Percentiles rank a stretch among this genome's conserved stretches.
Conservation (phyloP, 768 basidiomycete genomes). For the Leccinum barrowsii region DNA sequence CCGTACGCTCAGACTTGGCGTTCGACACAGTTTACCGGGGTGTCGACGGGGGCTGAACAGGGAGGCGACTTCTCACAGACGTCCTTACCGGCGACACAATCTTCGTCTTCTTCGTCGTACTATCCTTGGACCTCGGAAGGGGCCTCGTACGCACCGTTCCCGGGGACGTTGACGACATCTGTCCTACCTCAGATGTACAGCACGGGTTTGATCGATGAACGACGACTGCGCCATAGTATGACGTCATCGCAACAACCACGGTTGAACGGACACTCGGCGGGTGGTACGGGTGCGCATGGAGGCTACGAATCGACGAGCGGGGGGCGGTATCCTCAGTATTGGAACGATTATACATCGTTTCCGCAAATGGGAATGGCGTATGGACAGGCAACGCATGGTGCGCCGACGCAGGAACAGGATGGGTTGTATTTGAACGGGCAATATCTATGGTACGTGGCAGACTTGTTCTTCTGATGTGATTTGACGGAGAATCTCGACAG, state of each 20-base stretch:
- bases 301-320: constrained; percentile 22
- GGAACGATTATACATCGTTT: constrained; percentile 54
- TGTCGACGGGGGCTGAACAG: constrained; percentile 6
- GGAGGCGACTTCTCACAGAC: constrained; percentile 9
- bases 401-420: constrained; percentile 15
- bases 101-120: constrained; percentile 32
- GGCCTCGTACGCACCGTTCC: constrained; percentile 33
- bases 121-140: constrained; percentile 46
- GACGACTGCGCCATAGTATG: constrained; percentile 23
- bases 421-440: constrained; percentile 23
- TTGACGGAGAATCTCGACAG: constrained; percentile 8
- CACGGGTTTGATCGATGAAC: constrained; percentile 62
- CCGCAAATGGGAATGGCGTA: constrained; percentile 46
- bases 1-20: constrained; percentile 30
- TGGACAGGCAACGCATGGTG: constrained; percentile 12
- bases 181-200: constrained; percentile 75
- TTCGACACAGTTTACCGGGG: constrained; percentile 19
- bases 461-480: background rate
- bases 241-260: constrained; percentile 19
- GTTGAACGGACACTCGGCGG: constrained; percentile 11
- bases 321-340: constrained; percentile 48
- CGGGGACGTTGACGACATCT: constrained; percentile 60
- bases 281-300: constrained; percentile 8
- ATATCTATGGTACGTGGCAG: constrained; percentile 29
- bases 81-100: constrained; percentile 12